phyloP scores from a whole-genome alignment of 2,329 filamentous ascomycete genomes.

The Calycina marina region DNA sequence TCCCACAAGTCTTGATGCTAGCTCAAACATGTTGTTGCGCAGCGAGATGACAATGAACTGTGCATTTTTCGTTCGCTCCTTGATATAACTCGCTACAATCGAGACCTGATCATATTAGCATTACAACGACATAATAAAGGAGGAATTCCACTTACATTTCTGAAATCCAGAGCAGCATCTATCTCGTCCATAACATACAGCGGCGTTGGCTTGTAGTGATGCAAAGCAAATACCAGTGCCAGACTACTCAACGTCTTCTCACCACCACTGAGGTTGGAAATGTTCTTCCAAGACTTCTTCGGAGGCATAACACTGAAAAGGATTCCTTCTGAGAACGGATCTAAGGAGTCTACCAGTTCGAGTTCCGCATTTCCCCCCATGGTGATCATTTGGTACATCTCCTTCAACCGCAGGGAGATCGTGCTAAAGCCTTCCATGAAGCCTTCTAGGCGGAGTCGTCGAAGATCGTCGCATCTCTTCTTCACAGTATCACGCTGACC shows the following conservation, averaged over 20 bases:
- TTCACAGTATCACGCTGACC: conserved; percentile 72
- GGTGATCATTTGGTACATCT: conserved; percentile 99
- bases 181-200: conserved; percentile 99
- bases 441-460: conserved; percentile 77
- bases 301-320: conserved; percentile 97
- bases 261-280: conserved; percentile 85
- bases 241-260: conserved; percentile 93
- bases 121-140: background rate
- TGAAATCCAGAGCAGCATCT: conserved; percentile 91
- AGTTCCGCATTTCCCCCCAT: conserved; percentile 98
- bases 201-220: conserved; percentile 96
- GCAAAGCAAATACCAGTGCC: conserved; percentile 91
- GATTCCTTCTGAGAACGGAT: conserved; percentile 95
- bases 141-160: conserved; percentile 59
- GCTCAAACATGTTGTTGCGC: conserved; percentile 99
- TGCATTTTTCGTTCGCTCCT: conserved; percentile 96
- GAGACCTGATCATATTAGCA: conserved; percentile 48
- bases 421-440: conserved; percentile 97
- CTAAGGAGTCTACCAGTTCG: conserved; percentile 87
- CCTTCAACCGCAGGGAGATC: conserved; percentile 89
- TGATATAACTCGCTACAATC: conserved; percentile 97
- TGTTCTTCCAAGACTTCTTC: conserved; percentile 99
- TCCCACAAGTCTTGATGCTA: conserved; percentile 85
- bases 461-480: conserved; percentile 82
- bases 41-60: conserved; percentile 98